phyloP scores from a whole-genome alignment of 805 yeast genomes.

The Wilhelminamyces savonicus region DNA sequence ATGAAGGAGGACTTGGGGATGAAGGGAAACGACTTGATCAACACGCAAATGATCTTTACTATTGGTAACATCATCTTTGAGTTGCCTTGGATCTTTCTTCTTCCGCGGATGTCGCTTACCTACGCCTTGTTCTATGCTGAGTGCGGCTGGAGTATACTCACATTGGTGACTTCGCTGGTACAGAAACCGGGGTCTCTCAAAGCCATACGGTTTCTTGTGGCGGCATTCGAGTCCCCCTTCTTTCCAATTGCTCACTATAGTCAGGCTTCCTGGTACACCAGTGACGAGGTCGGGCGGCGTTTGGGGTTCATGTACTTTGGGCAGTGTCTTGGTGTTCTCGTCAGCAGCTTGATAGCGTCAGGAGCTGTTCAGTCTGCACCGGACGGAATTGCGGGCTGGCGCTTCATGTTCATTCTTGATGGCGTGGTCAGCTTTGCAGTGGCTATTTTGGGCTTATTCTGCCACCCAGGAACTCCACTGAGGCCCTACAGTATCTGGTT shows the following conservation, averaged over 20 bases:
- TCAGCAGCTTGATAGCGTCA: constrained; percentile 2
- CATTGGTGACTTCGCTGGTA: constrained; percentile 14
- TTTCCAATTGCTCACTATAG: constrained; percentile 21
- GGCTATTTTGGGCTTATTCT: constrained; percentile 32
- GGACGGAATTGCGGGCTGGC: constrained; percentile 31
- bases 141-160: constrained; percentile 16
- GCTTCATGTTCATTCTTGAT: constrained; percentile 38
- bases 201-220: constrained; percentile 19
- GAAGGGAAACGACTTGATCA: constrained; percentile 22
- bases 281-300: constrained; percentile 17
- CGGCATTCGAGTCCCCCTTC: constrained; percentile 19
- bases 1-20: constrained; percentile 16
- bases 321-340: constrained; percentile 22
- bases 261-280: constrained; percentile 18
- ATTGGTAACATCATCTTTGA: constrained; percentile 21
- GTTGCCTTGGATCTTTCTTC: constrained; percentile 17
- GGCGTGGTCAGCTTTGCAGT: constrained; percentile 27
- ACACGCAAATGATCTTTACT: constrained; percentile 17
- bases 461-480: constrained; percentile 40
- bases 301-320: constrained; percentile 13
- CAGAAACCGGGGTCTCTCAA: constrained; percentile 13
- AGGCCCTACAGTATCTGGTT: constrained; percentile 44
- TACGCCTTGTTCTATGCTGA: constrained; percentile 9
- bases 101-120: constrained; percentile 14
- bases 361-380: constrained; percentile 1